Evolutionary conservation across 1,284 basidiomycete genomes (phyloP), one percentile per base, ranked within the genome.

Genomic region (Leccinum cinnamomeum): DNA sequence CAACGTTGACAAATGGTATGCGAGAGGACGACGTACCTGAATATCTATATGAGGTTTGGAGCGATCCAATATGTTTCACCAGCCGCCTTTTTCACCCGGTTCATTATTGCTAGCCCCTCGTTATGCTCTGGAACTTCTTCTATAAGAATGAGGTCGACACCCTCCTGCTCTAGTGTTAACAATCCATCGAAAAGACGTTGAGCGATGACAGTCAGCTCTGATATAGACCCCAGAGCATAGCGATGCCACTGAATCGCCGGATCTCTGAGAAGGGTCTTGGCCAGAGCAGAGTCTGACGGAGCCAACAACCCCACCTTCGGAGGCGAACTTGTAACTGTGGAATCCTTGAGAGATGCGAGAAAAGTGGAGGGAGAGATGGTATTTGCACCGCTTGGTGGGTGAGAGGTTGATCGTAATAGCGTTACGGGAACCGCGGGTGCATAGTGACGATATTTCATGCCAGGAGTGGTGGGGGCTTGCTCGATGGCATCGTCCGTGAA

Each of bases 401-500:
- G 59, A 18, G 81, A 76, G 60, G 76, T 68, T 59, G 89, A 87
- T 61, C 85, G 79, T 30, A 97, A 78, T 7, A 97, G 81, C 28
- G 85, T 86, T 20, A 96, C 91, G 2, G 94, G 93, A 11, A 94
- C 87, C 1, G 87, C 81, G 1, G 97, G 97, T 28, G 95, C 92
- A 75, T 99, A 99, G 78, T 99, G 97, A 58, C 92, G 85, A 76
- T 99, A 99, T 78, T 99, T 99, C 96, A 98, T 98, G n/a, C 97
- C 97, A 0, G 97, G 97, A 0, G 97, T 99, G 1, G 94, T 96
- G 2, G 97, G 97, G 1, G 88, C 85, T 55, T 81, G 79, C 72
- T 92, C 90, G 63, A 91, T 79, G 20, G 75, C 76, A 53, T 83
- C 79, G 68, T 91, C 90, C 37, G 76, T 69, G 70, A 88, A 94